Evolutionary conservation across 169 alveolate genomes (phyloP).

Genomic region (Theileria sp.): DNA sequence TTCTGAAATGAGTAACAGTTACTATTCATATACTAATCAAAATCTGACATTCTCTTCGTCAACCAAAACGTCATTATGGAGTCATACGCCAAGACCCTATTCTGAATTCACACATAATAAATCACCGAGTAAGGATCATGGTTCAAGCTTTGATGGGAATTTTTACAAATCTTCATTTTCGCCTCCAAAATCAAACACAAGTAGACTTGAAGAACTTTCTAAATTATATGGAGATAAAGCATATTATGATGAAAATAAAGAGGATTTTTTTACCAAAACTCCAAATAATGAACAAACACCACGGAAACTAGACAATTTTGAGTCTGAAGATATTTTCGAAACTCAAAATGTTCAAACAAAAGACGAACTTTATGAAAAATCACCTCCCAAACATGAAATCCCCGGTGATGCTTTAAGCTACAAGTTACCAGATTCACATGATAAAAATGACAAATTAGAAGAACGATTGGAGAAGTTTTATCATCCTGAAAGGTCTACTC

Average conservation of each 20-base stretch:
- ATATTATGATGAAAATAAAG: not conserved
- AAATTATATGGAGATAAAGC: not conserved
- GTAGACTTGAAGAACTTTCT: not conserved
- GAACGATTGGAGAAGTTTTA: not conserved
- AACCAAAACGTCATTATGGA: constrained; percentile 7
- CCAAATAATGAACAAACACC: not conserved
- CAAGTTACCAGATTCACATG: not conserved
- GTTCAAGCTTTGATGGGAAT: not conserved
- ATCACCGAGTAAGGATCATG: constrained; percentile 1
- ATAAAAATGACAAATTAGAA: not conserved
- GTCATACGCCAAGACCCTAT: constrained; percentile 14
- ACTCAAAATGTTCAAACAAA: not conserved
- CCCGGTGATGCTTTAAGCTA: not conserved
- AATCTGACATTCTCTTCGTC: not conserved
- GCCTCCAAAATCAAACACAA: not conserved
- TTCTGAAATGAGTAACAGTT: not conserved
- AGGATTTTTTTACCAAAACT: not conserved
- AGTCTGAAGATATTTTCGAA: not conserved
- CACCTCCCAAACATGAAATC: not conserved
- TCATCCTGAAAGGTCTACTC: not conserved
- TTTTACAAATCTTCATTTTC: not conserved
- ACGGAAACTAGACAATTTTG: not conserved
- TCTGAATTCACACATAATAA: constrained; percentile 10
- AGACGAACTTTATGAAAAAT: not conserved
- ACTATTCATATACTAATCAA: not conserved